Evolutionary conservation across 495 filamentous ascomycete species (phyloP).

Genomic region (Daldinia vernicosa): DNA sequence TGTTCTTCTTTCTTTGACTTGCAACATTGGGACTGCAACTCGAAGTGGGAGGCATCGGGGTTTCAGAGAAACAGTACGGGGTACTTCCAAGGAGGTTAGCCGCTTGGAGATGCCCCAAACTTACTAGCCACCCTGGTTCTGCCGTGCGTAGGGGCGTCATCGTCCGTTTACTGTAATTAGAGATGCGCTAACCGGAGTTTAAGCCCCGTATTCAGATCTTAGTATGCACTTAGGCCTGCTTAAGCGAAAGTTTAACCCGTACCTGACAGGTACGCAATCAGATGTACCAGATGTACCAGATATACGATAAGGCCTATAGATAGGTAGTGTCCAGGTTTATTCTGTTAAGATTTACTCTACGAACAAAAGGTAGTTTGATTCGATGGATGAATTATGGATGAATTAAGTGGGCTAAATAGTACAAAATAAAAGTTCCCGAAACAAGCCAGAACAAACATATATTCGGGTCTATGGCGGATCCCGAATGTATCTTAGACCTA

Average conservation of each 20-base stretch:
- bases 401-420: not conserved
- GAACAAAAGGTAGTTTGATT: too few species aligned
- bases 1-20: constrained; percentile 6
- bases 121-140: constrained; percentile 5
- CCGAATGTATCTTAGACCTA: not conserved
- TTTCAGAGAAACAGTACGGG: constrained; percentile 28
- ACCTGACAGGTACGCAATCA: constrained; percentile 10
- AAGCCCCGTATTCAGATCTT: constrained; percentile 23
- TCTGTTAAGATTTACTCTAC: too few species aligned
- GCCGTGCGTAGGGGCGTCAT: constrained; percentile 17
- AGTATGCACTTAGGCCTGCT: constrained; percentile 29
- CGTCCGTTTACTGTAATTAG: constrained; percentile 29
- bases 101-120: not conserved
- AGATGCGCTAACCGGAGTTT: constrained; percentile 31
- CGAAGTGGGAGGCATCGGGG: constrained; percentile 27
- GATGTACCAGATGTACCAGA: not conserved
- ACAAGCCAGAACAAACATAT: not conserved
- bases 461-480: not conserved
- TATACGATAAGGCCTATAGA: too few species aligned
- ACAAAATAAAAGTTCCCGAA: not conserved
- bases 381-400: not conserved
- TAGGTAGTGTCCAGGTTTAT: too few species aligned
- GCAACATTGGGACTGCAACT: constrained; percentile 20
- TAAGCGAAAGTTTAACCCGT: constrained; percentile 13
- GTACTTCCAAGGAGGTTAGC: constrained; percentile 1